These are phyloP conservation scores for Sherardia arvensis DNA, from an alignment of 257 asterid genomes.

Conservation along the genomic window DNA sequence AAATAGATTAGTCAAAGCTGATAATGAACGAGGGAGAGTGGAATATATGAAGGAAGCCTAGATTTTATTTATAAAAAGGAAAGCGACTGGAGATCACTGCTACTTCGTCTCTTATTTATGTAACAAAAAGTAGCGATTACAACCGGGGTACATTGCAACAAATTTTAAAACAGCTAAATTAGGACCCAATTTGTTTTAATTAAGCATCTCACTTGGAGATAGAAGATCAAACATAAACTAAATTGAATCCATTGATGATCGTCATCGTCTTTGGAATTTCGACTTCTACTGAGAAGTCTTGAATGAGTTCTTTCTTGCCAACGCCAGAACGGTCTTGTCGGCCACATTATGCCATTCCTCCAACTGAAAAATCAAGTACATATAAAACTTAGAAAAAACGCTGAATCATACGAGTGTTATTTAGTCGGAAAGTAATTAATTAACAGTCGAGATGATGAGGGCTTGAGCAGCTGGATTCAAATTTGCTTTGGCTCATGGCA, in stretches of 20 bases:
- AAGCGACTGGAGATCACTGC: background rate
- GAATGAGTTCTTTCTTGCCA: slow-evolving; percentile 68
- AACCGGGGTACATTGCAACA: background rate
- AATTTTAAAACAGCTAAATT: background rate
- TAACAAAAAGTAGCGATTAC: background rate
- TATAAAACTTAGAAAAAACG: background rate
- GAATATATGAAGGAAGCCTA: background rate
- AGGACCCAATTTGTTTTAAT: background rate
- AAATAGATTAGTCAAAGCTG: too few relatives aligned
- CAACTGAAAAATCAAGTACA: slow-evolving; percentile 23
- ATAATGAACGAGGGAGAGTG: too few relatives aligned
- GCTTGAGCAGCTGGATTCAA: slow-evolving; percentile 92
- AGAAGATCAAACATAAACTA: background rate
- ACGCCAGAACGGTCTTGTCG: slow-evolving; percentile 75
- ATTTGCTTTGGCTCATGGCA: slow-evolving; percentile 77
- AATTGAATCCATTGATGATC: background rate
- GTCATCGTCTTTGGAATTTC: background rate
- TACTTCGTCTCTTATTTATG: background rate
- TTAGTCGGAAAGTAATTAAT: background rate
- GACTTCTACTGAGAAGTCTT: background rate
- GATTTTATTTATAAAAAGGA: background rate
- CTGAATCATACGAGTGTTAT: too few relatives aligned
- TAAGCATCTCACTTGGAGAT: too few relatives aligned
- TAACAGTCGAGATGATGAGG: slow-evolving; percentile 70
- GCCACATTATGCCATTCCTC: slow-evolving; percentile 88